Base-by-base conservation (phyloP, 768 basidiomycete species). In the Rhodosporidiobolus sp. region DNA sequence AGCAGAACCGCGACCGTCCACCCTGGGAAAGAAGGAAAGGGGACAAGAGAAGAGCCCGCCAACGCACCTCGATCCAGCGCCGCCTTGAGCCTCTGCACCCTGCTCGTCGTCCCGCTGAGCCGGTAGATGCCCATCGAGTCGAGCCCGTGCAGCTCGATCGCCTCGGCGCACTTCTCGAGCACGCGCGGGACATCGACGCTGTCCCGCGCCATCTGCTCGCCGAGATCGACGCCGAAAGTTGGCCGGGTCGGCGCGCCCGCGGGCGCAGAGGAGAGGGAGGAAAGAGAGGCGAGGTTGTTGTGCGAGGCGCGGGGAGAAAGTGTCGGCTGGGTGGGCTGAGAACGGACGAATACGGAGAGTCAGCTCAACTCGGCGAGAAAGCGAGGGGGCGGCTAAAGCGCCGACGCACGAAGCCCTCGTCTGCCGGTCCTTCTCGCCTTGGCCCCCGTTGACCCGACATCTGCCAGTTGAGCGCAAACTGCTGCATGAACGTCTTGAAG, bases 401-500 rank as follows among this genome's bases (percentile, higher is more conserved):
- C 22, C 20, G 17, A 65, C 74, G 80, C 80, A 97, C 95, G 83
- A 92, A 96, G 52, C 93, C 92, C 80, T 96, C 93, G 64, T 97
- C 92, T 63, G 86, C 84, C 7, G 93, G 92, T 6, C 92, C 94
- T 76, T 96, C 92, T 72, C 94, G 85, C 71, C 90, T 85, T 38
- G 91, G 92, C n/a, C 90, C 92, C 50, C 88, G 84, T 22, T 80
- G 78, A 10, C 81, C 74, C 8, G 57, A 64, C 43, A 74, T 65
- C 30, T 89, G 90, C 71, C 90, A 90, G 38, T 92, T 92, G 78
- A 94, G 92, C 1, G 91, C 89, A 79, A 95, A 99, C 80, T 96
- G 93, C 80, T 96, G 92, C 94, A 99, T 97, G 80, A 89, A 99
- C 14, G 86, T 87, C 83, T 90, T 95, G 83, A 99, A 98, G 81